phyloP scores from a whole-genome alignment of 148 eudicot species.

The Fallopia convolvulus region DNA sequence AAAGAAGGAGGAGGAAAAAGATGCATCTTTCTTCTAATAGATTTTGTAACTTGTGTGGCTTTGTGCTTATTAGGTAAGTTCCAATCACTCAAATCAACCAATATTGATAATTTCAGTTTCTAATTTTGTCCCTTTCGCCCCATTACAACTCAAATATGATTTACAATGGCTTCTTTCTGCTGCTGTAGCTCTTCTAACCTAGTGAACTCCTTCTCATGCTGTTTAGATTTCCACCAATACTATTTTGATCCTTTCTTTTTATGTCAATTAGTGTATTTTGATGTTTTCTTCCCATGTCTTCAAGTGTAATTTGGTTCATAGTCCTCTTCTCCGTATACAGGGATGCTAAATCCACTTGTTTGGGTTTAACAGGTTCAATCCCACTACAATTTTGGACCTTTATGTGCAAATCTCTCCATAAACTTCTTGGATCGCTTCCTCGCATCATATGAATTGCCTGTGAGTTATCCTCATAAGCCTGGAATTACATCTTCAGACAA shows the following conservation, averaged over 20 bases:
- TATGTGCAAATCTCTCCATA: slow-evolving; percentile 52
- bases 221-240: too few relatives aligned
- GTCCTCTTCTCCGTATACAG: neutral
- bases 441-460: slow-evolving; percentile 50
- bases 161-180: neutral
- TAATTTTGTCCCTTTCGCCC: neutral
- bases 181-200: neutral
- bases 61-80: neutral
- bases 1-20: neutral
- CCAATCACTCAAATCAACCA: neutral
- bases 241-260: neutral
- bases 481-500: neutral
- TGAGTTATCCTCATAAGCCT: slow-evolving; percentile 24
- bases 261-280: neutral
- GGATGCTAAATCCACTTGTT: neutral
- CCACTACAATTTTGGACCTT: slow-evolving; percentile 65
- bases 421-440: slow-evolving; percentile 80
- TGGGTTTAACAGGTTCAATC: slow-evolving; percentile 49
- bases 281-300: neutral
- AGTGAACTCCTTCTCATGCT: neutral
- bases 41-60: neutral
- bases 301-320: neutral
- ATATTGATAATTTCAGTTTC: neutral
- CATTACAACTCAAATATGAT: neutral
- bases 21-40: neutral